These are phyloP conservation scores for Phyllosticta citribraziliensis DNA, from an alignment of 2,329 filamentous ascomycete species.

Conservation along the genomic window DNA sequence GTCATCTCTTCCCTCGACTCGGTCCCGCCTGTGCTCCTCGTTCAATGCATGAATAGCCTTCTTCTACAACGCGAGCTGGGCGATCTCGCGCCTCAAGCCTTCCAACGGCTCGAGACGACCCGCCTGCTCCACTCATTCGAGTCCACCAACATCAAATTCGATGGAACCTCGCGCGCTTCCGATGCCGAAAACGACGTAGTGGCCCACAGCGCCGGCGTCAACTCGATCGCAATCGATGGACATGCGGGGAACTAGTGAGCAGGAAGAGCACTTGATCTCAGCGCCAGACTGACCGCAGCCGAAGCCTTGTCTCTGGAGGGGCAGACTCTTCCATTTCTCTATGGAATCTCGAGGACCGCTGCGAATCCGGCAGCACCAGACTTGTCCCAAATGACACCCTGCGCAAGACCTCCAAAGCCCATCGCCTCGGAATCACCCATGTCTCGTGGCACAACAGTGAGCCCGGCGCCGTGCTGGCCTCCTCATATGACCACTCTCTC, in stretches of 20 bases:
- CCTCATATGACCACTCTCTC: slow-evolving; percentile 67
- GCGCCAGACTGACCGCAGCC: neutral
- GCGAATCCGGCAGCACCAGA: neutral
- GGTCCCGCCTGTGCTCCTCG: neutral
- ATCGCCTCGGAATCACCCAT: slow-evolving; percentile 66
- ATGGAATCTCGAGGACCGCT: slow-evolving; percentile 65
- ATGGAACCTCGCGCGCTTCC: slow-evolving; percentile 39
- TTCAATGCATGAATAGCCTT: slow-evolving; percentile 59
- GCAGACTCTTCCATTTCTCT: slow-evolving; percentile 75
- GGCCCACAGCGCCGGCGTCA: slow-evolving; percentile 73
- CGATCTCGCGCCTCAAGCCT: slow-evolving; percentile 47
- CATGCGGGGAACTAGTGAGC: slow-evolving; percentile 62
- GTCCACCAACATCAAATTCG: slow-evolving; percentile 59
- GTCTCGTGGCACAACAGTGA: slow-evolving; percentile 73
- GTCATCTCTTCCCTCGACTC: neutral
- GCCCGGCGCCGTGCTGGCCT: slow-evolving; percentile 62
- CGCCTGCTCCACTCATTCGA: slow-evolving; percentile 61
- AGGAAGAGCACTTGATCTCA: slow-evolving; percentile 29
- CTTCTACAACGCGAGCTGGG: slow-evolving; percentile 69
- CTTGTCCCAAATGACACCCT: neutral
- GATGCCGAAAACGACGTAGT: slow-evolving; percentile 25
- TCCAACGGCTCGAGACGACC: slow-evolving; percentile 56
- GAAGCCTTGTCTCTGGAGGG: slow-evolving; percentile 66
- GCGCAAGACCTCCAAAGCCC: slow-evolving; percentile 31
- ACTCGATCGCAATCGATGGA: slow-evolving; percentile 67